Percentiles rank a stretch among this genome's conserved stretches.
These are phyloP conservation scores for Pyrus bretschneideri DNA, from an alignment of 306 rosid genomes.

Conservation along the genomic window DNA sequence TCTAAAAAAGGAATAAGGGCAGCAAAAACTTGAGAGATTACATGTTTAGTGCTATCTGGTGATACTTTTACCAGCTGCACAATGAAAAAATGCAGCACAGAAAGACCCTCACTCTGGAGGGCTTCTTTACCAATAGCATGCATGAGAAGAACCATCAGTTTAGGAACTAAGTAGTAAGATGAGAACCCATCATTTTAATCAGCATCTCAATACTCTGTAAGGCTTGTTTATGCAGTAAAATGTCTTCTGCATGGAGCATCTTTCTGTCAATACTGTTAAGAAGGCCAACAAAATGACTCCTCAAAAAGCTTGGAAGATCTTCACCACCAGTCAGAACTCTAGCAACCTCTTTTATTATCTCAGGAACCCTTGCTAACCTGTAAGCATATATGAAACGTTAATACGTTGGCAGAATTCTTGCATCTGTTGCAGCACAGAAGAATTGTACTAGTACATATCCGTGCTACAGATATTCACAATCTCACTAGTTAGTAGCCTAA, in stretches of 20 bases:
- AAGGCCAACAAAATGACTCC: slow-evolving; percentile 83
- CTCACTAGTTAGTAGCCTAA: slow-evolving; percentile 7
- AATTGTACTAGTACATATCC: not conserved
- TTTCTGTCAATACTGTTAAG: slow-evolving; percentile 82
- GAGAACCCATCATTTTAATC: slow-evolving; percentile 87
- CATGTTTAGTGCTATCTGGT: slow-evolving; percentile 80
- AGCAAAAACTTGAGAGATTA: slow-evolving; percentile 87
- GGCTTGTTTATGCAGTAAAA: slow-evolving; percentile 68
- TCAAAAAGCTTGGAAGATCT: slow-evolving; percentile 84
- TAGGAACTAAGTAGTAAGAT: slow-evolving; percentile 87
- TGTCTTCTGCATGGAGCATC: slow-evolving; percentile 87
- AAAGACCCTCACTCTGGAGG: slow-evolving; percentile 75
- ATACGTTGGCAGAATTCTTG: slow-evolving; percentile 4
- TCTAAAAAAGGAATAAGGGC: slow-evolving; percentile 89
- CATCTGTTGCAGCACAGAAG: not conserved
- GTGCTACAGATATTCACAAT: not conserved
- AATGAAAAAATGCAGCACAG: slow-evolving; percentile 72
- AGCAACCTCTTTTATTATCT: slow-evolving; percentile 72
- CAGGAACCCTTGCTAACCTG: slow-evolving; percentile 87
- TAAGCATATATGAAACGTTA: slow-evolving; percentile 25
- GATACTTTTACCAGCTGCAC: slow-evolving; percentile 65
- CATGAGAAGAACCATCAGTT: slow-evolving; percentile 90
- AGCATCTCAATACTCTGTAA: slow-evolving; percentile 82
- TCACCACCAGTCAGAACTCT: slow-evolving; percentile 81
- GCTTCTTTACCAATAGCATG: slow-evolving; percentile 69